Conservation (phyloP, 305 asterid species). For the Solanum hybrid region DNA sequence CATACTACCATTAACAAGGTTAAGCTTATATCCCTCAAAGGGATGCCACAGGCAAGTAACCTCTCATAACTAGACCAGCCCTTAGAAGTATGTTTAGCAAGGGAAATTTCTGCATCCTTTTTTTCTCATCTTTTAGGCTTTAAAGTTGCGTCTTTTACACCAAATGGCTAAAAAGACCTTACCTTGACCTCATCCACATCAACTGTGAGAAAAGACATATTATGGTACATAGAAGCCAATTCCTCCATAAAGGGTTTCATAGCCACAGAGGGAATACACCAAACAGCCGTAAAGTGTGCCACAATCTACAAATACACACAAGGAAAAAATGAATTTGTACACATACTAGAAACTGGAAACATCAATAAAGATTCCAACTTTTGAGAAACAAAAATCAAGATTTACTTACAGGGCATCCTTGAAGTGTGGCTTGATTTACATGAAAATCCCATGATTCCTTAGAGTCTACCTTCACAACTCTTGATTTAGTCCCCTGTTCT, state of each 20-base stretch:
- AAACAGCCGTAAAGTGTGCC: conserved; percentile 40
- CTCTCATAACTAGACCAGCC: not conserved
- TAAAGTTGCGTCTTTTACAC: not conserved
- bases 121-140: not conserved
- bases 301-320: conserved; percentile 21
- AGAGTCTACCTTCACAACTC: not conserved
- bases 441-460: conserved; percentile 33
- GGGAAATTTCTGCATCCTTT: not conserved
- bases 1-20: not conserved
- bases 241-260: conserved; percentile 36
- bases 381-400: not conserved
- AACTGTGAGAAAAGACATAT: conserved; percentile 28
- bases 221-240: conserved; percentile 20
- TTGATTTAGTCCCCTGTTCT: not conserved
- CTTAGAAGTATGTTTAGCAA: not conserved
- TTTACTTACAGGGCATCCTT: conserved; percentile 34
- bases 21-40: not conserved
- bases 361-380: not conserved
- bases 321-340: not conserved
- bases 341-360: not conserved
- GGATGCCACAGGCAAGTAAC: not conserved
- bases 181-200: conserved; percentile 59
- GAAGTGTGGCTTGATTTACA: conserved; percentile 26
- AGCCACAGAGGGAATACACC: conserved; percentile 52
- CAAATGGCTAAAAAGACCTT: not conserved